phyloP scores from a whole-genome alignment of 2,329 filamentous ascomycete species.

The Salinomyces thailandicus region DNA sequence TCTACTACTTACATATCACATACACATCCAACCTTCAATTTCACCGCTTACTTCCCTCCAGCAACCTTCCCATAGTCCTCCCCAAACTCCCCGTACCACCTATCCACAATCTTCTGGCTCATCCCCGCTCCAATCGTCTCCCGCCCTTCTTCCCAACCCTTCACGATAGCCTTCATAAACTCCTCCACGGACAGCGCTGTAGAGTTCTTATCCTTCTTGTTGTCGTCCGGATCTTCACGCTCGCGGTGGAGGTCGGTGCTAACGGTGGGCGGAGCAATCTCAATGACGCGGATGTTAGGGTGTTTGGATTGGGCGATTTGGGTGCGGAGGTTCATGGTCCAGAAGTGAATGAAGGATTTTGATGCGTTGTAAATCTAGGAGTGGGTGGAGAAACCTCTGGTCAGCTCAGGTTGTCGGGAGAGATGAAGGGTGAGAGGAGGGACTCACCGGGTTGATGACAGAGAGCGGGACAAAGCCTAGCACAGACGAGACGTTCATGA shows the following conservation, averaged over 20 bases:
- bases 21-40: not conserved
- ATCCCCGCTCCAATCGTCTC: slow-evolving; percentile 42
- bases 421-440: not conserved
- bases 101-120: slow-evolving; percentile 31
- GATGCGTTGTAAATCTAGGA: slow-evolving; percentile 46
- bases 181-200: slow-evolving; percentile 40
- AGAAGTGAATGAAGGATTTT: slow-evolving; percentile 50
- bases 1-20: too few relatives aligned
- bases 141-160: slow-evolving; percentile 37
- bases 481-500: slow-evolving; percentile 47
- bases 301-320: slow-evolving; percentile 33
- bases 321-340: slow-evolving; percentile 44
- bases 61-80: slow-evolving; percentile 17
- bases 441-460: slow-evolving; percentile 39
- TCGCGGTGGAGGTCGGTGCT: slow-evolving; percentile 47
- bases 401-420: not conserved
- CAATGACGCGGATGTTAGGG: slow-evolving; percentile 40
- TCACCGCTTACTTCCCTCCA: slow-evolving; percentile 7
- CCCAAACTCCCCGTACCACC: slow-evolving; percentile 33
- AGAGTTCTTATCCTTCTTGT: slow-evolving; percentile 48
- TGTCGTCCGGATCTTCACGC: slow-evolving; percentile 45
- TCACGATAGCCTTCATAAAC: slow-evolving; percentile 41
- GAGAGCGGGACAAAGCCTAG: slow-evolving; percentile 44
- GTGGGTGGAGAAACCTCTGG: too few relatives aligned
- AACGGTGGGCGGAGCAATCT: slow-evolving; percentile 47